Evolutionary conservation across 306 rosid species (phyloP).

Genomic region (Castanospermum australe): DNA sequence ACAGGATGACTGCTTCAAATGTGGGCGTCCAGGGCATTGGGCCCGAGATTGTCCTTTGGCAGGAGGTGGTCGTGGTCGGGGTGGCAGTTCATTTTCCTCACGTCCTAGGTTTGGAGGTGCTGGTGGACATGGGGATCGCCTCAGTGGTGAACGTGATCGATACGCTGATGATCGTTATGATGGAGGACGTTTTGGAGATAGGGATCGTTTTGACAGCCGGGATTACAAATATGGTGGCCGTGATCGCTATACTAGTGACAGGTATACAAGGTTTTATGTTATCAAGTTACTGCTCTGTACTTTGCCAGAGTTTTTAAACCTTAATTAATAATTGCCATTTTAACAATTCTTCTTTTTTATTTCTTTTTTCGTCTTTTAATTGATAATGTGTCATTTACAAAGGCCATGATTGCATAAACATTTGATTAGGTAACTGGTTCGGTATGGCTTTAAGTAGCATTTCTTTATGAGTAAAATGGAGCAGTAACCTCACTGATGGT

Average conservation of each 20-base stretch:
- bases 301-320: background rate
- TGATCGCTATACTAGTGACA: slow-evolving; percentile 76
- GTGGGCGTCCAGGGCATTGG: slow-evolving; percentile 98
- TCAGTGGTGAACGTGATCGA: slow-evolving; percentile 73
- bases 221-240: slow-evolving; percentile 85
- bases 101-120: slow-evolving; percentile 79
- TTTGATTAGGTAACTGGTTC: background rate
- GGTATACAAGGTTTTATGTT: slow-evolving; percentile 42
- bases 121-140: slow-evolving; percentile 75
- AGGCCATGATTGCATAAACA: background rate
- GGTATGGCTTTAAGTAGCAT: background rate
- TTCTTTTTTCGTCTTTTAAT: background rate
- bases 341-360: background rate
- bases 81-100: slow-evolving; percentile 71
- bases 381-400: background rate
- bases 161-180: slow-evolving; percentile 77
- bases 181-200: slow-evolving; percentile 79
- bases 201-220: slow-evolving; percentile 76
- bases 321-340: background rate
- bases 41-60: slow-evolving; percentile 89
- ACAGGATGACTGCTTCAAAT: slow-evolving; percentile 94
- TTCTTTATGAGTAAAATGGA: background rate
- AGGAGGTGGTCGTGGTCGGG: slow-evolving; percentile 71
- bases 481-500: background rate
- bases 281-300: background rate